Percentiles rank a stretch among this genome's conserved stretches.
These are phyloP conservation scores for Entomortierella parvispora DNA, from an alignment of 192 early-diverging fungal genomes.

Conservation along the genomic window DNA sequence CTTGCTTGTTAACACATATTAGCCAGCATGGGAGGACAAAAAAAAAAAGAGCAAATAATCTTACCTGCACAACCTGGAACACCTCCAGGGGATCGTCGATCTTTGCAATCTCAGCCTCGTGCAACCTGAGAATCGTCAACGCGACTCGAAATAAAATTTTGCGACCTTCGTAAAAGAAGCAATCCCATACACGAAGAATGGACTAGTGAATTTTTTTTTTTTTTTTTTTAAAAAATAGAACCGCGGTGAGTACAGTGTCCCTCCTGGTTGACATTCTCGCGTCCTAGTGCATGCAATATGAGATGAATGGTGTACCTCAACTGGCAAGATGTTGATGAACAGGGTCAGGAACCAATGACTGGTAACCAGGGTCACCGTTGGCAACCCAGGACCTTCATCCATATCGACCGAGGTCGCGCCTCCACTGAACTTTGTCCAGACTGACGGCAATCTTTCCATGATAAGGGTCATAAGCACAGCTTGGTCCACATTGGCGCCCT, in stretches of 20 bases:
- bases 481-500: conserved; percentile 78
- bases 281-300: no score
- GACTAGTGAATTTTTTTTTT: conserved; percentile 48
- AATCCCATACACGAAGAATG: conserved; percentile 84
- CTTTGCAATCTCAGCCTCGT: conserved; percentile 69
- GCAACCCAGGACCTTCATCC: conserved; percentile 61
- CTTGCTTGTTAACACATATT: no score
- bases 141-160: conserved; percentile 81
- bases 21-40: no score
- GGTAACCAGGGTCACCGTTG: conserved; percentile 78
- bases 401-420: conserved; percentile 60
- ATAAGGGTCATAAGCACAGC: conserved; percentile 70
- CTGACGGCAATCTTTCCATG: conserved; percentile 59
- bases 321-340: conserved; percentile 81
- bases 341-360: conserved; percentile 87
- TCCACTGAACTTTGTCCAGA: conserved; percentile 58
- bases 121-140: conserved; percentile 74
- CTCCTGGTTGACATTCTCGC: no score
- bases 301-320: no score
- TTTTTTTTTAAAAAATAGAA: neutral
- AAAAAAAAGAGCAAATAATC: neutral
- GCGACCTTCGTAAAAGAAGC: conserved; percentile 77
- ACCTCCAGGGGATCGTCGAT: conserved; percentile 68
- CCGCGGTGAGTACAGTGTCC: no score
- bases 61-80: conserved; percentile 67